Conservation (phyloP, 129 eudicot species). For the Oenanthe sinensis region DNA sequence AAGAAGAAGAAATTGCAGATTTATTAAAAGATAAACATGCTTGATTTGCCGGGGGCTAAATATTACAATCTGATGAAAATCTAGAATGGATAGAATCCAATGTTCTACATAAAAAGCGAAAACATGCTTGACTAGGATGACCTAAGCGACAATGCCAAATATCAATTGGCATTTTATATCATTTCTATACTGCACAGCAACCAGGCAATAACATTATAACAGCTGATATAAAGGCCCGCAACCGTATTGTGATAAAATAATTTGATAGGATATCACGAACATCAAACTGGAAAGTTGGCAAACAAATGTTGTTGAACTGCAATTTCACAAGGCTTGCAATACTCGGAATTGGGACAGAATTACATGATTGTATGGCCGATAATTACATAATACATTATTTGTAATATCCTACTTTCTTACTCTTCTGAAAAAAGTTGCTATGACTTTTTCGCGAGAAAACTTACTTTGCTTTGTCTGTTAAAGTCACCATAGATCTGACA, state of each 20-base stretch:
- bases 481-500: constrained; percentile 68
- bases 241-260: neutral
- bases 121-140: too few relatives aligned
- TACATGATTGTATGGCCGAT: neutral
- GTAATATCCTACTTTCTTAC: neutral
- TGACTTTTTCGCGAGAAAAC: constrained; percentile 4
- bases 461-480: constrained; percentile 64
- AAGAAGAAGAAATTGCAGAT: too few relatives aligned
- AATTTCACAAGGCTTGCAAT: neutral
- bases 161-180: too few relatives aligned
- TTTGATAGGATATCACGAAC: neutral
- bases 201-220: too few relatives aligned
- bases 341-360: neutral
- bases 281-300: neutral
- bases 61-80: too few relatives aligned
- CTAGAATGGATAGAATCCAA: too few relatives aligned
- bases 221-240: neutral
- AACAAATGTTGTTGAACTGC: neutral
- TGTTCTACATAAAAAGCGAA: too few relatives aligned
- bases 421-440: neutral
- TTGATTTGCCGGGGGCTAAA: too few relatives aligned
- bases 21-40: too few relatives aligned
- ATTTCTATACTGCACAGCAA: neutral
- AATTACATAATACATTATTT: neutral
- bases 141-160: too few relatives aligned